Conservation (phyloP, 2,329 filamentous ascomycete genomes). For the Fusarium chaquense region DNA sequence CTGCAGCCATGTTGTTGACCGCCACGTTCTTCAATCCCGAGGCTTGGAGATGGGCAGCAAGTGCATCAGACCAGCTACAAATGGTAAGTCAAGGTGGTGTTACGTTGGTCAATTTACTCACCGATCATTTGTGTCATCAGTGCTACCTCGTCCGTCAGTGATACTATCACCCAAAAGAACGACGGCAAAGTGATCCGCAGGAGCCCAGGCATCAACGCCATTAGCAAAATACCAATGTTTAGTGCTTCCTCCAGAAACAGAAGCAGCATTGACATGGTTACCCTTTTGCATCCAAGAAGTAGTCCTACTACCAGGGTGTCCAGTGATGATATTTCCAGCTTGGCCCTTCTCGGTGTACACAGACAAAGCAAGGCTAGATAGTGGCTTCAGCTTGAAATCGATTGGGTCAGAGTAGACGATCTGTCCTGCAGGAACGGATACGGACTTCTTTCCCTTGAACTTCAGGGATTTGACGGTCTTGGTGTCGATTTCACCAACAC, state of each 20-base stretch:
- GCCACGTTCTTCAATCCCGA: constrained; percentile 23
- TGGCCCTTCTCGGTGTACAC: constrained; percentile 27
- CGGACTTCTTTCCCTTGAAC: constrained; percentile 23
- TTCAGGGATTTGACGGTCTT: constrained; percentile 9
- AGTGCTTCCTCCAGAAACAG: constrained; percentile 28
- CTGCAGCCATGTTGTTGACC: constrained; percentile 35
- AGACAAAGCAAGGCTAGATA: constrained; percentile 29
- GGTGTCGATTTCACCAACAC: constrained; percentile 21
- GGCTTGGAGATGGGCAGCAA: constrained; percentile 17
- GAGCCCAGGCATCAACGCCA: constrained; percentile 23
- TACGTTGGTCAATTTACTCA: rapidly evolving
- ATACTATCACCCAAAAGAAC: constrained; percentile 35
- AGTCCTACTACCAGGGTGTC: constrained; percentile 34
- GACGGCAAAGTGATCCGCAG: constrained; percentile 24
- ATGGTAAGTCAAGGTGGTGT: background rate
- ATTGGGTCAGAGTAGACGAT: constrained; percentile 26
- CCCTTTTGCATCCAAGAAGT: constrained; percentile 36
- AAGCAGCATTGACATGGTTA: constrained; percentile 28
- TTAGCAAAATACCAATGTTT: constrained; percentile 36
- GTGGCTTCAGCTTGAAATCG: constrained; percentile 21
- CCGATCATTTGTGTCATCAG: constrained; percentile 32
- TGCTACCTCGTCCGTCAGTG: constrained; percentile 36
- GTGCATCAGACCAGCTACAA: constrained; percentile 29
- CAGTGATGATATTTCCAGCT: constrained; percentile 26
- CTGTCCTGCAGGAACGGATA: constrained; percentile 15